A percentile compares a stretch with the other conserved stretches of the same genome.
These are phyloP conservation scores for Trichoderma hamatum DNA, from an alignment of 2,329 filamentous ascomycete species.

Conservation along the genomic window DNA sequence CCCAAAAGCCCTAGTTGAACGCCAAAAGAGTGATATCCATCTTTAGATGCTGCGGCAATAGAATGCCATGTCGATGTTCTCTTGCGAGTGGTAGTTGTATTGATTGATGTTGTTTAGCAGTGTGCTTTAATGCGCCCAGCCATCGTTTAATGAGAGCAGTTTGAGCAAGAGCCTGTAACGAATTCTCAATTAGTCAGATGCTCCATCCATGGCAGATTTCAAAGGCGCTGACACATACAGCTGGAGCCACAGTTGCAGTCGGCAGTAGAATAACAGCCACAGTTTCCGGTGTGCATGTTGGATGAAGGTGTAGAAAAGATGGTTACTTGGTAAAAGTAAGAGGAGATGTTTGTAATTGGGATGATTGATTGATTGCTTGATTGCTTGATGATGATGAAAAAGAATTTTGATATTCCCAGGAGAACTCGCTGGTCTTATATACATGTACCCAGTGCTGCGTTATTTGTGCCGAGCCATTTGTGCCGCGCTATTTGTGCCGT, in stretches of 20 bases:
- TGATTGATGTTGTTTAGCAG: background rate
- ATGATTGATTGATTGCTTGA: background rate
- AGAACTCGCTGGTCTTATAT: conserved; percentile 17
- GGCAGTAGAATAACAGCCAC: conserved; percentile 41
- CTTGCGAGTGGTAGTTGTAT: background rate
- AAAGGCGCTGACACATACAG: conserved; percentile 36
- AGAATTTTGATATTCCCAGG: background rate
- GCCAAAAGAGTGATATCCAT: background rate
- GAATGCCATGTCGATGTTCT: background rate
- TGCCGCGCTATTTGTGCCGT: background rate
- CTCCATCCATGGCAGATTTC: background rate
- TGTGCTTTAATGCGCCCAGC: background rate
- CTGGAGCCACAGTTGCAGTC: conserved; percentile 44
- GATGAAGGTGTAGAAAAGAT: conserved; percentile 20
- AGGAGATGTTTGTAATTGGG: background rate
- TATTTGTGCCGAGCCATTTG: conserved; percentile 12
- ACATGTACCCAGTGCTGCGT: conserved; percentile 2
- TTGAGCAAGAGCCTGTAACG: conserved; percentile 39
- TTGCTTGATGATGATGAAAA: background rate
- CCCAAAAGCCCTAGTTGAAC: background rate
- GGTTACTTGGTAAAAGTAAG: background rate
- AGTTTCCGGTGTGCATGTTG: conserved; percentile 42
- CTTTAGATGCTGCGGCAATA: background rate
- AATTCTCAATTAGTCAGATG: conserved; percentile 25
- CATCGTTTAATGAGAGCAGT: conserved; percentile 30